Base-by-base conservation (phyloP, 2,329 filamentous ascomycete species). In the Ophiostoma ips region DNA sequence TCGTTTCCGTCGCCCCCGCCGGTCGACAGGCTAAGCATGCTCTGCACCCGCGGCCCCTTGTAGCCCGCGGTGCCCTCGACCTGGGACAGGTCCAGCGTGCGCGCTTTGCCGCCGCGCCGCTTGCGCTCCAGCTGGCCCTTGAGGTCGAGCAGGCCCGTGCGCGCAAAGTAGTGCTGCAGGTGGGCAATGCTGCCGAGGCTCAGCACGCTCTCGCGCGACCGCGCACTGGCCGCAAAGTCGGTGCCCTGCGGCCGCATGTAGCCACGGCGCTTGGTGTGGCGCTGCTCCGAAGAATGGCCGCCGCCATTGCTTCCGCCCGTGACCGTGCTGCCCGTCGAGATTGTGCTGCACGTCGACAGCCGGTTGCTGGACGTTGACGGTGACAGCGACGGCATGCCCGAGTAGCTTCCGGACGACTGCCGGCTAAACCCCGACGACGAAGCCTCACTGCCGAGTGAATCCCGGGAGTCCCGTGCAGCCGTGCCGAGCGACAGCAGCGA, bases 81-180 rank as follows among this genome's bases (percentile, higher is more conserved):
- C 34, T 68, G 66, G 2, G 77, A 75, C 36, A 82, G 63, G 56
- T 82, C 78, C 40, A 82, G 64, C 1, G 76, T 77, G 15, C 69
- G 71, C 15, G 68, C 75, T 59, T 77, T 76, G 54, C 72, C 72
- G 54, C 72, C 72, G 16, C 59, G 55, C 62, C 59, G 54, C 63
- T 83, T 84, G 59, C 84, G 84, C 19, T 85, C 83, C 52, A 94
- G 69, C 63, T 94, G 84, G 49, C 80, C 92, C 63, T 95, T 95
- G 51, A 90, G 88, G 61, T 98, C 92, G 47, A 98, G 69, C 55
- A 98, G 68, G 6, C 92, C 92, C 1, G 92, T 98, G 53, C 92
- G 76, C 34, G 92, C 90, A 69, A 98, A 98, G 68, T 96, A 98
- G 68, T 96, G 95, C 66, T 98, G 92, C 61, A 98, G 71, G 68